Conservation (phyloP, 2,329 filamentous ascomycete species). For the Sclerotinia subarctica region DNA sequence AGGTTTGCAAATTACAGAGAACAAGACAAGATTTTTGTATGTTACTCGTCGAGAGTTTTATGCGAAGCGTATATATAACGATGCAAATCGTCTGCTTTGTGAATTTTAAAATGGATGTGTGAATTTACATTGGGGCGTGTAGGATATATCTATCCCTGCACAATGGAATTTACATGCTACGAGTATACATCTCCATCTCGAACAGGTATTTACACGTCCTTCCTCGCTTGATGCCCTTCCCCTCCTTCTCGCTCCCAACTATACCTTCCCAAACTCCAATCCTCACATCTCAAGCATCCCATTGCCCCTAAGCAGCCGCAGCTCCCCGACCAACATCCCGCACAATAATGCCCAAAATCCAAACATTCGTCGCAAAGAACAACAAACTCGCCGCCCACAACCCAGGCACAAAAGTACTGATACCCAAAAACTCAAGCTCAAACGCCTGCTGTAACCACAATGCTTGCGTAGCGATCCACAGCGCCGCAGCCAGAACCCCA, state of each 20-base stretch:
- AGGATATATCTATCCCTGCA: neutral
- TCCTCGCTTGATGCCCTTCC: neutral
- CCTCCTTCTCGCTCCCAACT: neutral
- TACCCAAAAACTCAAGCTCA: constrained; percentile 73
- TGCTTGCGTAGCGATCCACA: constrained; percentile 77
- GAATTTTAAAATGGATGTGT: neutral
- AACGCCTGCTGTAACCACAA: constrained; percentile 75
- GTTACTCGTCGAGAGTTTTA: neutral
- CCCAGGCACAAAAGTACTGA: constrained; percentile 80
- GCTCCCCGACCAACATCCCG: constrained; percentile 49
- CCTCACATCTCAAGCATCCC: neutral
- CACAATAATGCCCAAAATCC: constrained; percentile 80
- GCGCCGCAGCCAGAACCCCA: constrained; percentile 60
- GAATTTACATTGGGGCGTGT: neutral
- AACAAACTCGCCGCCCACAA: constrained; percentile 71
- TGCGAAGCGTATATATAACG: neutral
- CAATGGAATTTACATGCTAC: too few relatives aligned
- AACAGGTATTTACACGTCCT: neutral
- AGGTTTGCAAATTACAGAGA: neutral
- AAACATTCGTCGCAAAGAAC: constrained; percentile 85
- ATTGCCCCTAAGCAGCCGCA: neutral
- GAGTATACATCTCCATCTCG: neutral
- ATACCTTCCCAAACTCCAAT: neutral
- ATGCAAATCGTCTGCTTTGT: neutral
- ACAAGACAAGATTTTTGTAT: neutral